phyloP scores from a whole-genome alignment of 2,329 filamentous ascomycete genomes.

The Cytospora piceae region DNA sequence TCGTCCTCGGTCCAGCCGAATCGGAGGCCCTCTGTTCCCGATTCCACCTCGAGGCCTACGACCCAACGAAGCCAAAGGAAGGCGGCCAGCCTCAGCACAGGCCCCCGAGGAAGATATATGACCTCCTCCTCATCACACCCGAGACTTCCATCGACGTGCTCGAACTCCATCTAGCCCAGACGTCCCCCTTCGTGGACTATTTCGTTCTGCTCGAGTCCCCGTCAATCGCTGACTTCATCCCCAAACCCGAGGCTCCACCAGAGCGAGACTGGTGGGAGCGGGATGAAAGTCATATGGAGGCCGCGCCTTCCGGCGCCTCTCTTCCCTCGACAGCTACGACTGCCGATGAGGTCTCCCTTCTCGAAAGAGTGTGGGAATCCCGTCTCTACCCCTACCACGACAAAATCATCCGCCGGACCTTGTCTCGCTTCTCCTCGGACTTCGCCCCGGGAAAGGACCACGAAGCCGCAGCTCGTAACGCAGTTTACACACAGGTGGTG shows the following conservation, averaged over 20 bases:
- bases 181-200: conserved; percentile 45
- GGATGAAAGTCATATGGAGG: neutral
- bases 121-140: conserved; percentile 32
- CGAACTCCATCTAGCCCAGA: conserved; percentile 31
- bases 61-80: conserved; percentile 5
- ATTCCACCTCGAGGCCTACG: conserved; percentile 22
- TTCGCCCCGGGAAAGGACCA: conserved; percentile 40
- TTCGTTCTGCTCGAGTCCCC: conserved; percentile 48
- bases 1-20: neutral
- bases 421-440: conserved; percentile 38
- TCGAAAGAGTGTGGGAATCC: conserved; percentile 41
- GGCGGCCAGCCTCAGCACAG: conserved; percentile 42
- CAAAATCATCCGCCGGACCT: conserved; percentile 45
- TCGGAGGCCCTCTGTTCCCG: conserved; percentile 21
- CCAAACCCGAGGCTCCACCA: neutral
- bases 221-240: conserved; percentile 3
- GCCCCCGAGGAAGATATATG: conserved; percentile 30
- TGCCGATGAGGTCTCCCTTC: conserved; percentile 41
- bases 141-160: conserved; percentile 30
- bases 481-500: conserved; percentile 44
- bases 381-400: conserved; percentile 42
- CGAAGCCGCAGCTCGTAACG: conserved; percentile 45
- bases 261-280: conserved; percentile 21
- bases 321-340: conserved; percentile 40
- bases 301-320: neutral